Conservation (phyloP, 495 filamentous ascomycete genomes). For the Podospora pseudoanserina region DNA sequence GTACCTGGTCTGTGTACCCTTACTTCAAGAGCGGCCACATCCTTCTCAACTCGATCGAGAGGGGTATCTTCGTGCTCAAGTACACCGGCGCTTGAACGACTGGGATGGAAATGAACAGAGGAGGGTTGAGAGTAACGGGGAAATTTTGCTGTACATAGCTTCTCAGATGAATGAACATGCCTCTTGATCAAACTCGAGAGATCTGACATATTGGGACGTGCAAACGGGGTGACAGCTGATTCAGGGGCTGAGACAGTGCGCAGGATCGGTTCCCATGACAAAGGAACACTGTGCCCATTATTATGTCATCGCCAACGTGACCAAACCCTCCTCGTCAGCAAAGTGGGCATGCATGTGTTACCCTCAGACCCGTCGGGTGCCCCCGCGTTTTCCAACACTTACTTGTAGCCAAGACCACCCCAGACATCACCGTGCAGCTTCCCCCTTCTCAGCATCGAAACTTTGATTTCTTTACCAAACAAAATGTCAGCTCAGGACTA, state of each 20-base stretch:
- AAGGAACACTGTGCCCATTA: background rate
- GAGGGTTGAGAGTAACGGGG: too few species aligned
- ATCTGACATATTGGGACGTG: too few species aligned
- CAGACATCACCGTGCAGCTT: background rate
- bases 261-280: background rate
- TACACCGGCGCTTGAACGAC: constrained; percentile 17
- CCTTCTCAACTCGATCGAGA: constrained; percentile 58
- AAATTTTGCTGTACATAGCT: too few species aligned
- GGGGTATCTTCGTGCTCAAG: constrained; percentile 53
- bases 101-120: too few species aligned
- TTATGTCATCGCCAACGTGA: background rate
- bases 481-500: background rate
- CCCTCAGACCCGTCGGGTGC: background rate
- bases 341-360: background rate
- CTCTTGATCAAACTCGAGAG: too few species aligned
- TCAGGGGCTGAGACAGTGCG: background rate
- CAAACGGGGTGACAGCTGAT: too few species aligned
- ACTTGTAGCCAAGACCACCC: background rate
- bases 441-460: background rate
- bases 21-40: constrained; percentile 56
- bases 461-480: background rate
- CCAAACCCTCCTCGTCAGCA: background rate
- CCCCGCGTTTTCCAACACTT: background rate
- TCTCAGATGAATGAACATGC: too few species aligned
- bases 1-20: constrained; percentile 56